phyloP scores from a whole-genome alignment of 2,329 filamentous ascomycete genomes.

The Colletotrichum filicis region DNA sequence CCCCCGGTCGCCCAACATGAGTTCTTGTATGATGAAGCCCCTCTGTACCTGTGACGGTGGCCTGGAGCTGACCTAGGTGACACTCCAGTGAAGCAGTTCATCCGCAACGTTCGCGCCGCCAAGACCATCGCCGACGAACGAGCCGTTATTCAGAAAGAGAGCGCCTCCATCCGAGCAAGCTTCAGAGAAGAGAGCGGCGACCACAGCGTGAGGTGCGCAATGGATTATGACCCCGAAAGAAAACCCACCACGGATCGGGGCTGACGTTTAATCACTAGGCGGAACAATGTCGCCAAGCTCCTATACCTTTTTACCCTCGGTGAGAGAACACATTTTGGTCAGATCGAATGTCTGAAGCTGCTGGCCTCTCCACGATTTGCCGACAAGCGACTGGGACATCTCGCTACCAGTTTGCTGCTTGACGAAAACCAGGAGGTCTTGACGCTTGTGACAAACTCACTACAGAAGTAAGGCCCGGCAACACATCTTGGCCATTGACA shows the following conservation, averaged over 20 bases:
- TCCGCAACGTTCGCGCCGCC: slow-evolving; percentile 96
- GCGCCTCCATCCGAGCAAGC: slow-evolving; percentile 95
- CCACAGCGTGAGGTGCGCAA: slow-evolving; percentile 82
- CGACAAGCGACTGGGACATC: slow-evolving; percentile 94
- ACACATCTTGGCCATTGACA: background rate
- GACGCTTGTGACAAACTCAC: slow-evolving; percentile 95
- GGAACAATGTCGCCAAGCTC: slow-evolving; percentile 98
- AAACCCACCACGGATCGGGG: slow-evolving; percentile 13
- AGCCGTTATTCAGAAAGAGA: slow-evolving; percentile 98
- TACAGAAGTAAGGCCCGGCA: slow-evolving; percentile 80
- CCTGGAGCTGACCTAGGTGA: slow-evolving; percentile 18
- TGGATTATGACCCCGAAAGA: slow-evolving; percentile 36
- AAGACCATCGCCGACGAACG: slow-evolving; percentile 99
- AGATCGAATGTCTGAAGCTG: slow-evolving; percentile 99
- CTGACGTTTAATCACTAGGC: slow-evolving; percentile 61
- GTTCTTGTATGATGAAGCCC: slow-evolving; percentile 47
- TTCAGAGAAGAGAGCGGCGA: slow-evolving; percentile 97
- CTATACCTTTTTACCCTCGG: slow-evolving; percentile 98
- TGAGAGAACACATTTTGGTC: slow-evolving; percentile 97
- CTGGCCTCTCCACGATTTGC: slow-evolving; percentile 96
- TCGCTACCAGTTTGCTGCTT: slow-evolving; percentile 94
- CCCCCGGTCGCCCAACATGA: slow-evolving; percentile 46
- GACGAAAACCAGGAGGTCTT: slow-evolving; percentile 99
- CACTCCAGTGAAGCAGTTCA: slow-evolving; percentile 94
- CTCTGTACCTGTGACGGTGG: slow-evolving; percentile 1